phyloP scores from a whole-genome alignment of 345 rosid species.

The Draba incana region DNA sequence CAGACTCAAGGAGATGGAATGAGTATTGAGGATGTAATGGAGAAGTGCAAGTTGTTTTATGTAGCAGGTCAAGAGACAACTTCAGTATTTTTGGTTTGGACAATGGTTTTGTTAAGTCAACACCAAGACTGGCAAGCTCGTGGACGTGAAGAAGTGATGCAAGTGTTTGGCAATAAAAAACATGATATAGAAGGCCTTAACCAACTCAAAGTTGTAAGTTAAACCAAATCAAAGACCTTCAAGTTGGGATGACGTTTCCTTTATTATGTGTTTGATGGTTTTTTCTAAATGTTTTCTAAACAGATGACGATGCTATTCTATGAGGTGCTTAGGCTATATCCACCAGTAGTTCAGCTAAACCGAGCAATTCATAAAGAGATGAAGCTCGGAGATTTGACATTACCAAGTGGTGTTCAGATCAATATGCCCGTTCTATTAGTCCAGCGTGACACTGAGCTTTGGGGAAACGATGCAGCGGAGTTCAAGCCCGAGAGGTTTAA shows the following conservation, averaged over 20 bases:
- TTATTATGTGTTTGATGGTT: too few relatives aligned
- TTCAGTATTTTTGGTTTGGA: conserved; percentile 56
- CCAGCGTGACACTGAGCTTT: conserved; percentile 45
- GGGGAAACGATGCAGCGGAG: conserved; percentile 55
- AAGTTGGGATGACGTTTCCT: too few relatives aligned
- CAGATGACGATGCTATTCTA: too few relatives aligned
- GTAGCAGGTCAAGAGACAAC: conserved; percentile 68
- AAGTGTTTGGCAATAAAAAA: conserved; percentile 45
- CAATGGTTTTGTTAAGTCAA: conserved; percentile 50
- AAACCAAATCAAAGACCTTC: neutral
- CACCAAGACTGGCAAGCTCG: conserved; percentile 59
- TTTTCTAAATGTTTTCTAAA: too few relatives aligned
- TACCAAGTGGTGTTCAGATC: conserved; percentile 39
- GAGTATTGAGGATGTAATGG: conserved; percentile 51
- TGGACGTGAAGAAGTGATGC: conserved; percentile 60
- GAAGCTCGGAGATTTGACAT: conserved; percentile 41
- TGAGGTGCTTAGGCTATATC: conserved; percentile 34
- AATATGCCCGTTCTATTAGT: conserved; percentile 25
- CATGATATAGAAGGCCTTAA: conserved; percentile 40
- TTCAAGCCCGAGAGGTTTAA: conserved; percentile 53
- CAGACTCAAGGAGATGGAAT: conserved; percentile 34
- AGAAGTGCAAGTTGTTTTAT: conserved; percentile 67
- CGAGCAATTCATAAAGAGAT: conserved; percentile 32
- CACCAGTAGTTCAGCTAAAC: neutral
- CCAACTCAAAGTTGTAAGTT: conserved; percentile 53